Evolutionary conservation across 2,329 filamentous ascomycete genomes (phyloP).

Genomic region (Penicillium digitatum): DNA sequence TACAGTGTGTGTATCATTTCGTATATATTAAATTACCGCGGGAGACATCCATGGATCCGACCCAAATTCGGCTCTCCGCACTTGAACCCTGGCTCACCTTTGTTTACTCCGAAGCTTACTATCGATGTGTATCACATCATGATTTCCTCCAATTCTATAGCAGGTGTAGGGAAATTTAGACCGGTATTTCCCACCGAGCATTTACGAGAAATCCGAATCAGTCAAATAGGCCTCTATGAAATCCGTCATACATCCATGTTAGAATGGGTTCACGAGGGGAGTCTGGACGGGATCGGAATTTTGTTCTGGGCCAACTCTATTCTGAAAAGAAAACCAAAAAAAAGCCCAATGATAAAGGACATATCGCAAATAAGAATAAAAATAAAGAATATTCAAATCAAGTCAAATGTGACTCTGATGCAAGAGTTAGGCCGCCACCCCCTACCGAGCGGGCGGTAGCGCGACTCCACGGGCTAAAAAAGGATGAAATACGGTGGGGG

Average conservation of each 20-base stretch:
- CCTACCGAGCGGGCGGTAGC: constrained; percentile 29
- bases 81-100: constrained; percentile 12
- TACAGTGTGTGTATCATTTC: background rate
- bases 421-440: constrained; percentile 29
- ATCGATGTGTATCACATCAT: background rate
- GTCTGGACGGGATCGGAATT: background rate
- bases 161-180: background rate
- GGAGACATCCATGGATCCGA: constrained; percentile 9
- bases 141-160: background rate
- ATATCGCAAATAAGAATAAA: constrained; percentile 1
- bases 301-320: constrained; percentile 2
- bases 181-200: background rate
- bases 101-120: constrained; percentile 7
- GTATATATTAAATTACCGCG: constrained; percentile 9
- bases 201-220: background rate
- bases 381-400: constrained; percentile 5
- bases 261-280: background rate
- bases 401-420: constrained; percentile 9
- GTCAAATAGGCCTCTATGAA: background rate
- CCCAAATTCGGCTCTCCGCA: constrained; percentile 7
- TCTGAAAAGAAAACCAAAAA: background rate
- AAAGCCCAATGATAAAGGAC: background rate
- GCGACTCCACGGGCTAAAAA: constrained; percentile 18
- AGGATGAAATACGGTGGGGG: constrained; percentile 6
- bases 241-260: background rate